Base-by-base conservation (phyloP, 2,329 filamentous ascomycete genomes). In the Hirsutella thompsonii region DNA sequence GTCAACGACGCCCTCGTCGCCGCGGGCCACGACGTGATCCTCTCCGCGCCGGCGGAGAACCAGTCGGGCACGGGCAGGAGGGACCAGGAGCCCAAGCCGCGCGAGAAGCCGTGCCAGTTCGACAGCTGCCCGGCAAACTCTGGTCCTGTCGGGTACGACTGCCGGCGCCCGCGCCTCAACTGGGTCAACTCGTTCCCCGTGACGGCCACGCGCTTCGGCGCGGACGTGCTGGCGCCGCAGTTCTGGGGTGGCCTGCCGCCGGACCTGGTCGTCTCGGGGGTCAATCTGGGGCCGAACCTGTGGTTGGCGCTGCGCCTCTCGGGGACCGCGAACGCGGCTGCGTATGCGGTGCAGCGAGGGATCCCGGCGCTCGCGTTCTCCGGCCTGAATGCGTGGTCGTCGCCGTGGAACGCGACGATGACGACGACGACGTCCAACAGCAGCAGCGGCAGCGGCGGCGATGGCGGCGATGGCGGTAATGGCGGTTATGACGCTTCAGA, bases 131-230 rank as follows among this genome's bases (percentile, higher is more conserved):
- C 75, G 0, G 59, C 68, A 9, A 64, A 67, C 48, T 75, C 69
- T 50, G 69, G 72, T 2, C 61, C 76, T 2, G 64, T 66, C 14
- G 80, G 80, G 32, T 56, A 59, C 48, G 81, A 84, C 51, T 57
- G 62, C 9, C 69, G 69, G 0, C 64, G 73, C 44, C 64, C 73
- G 0, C 69, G 72, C 5, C 66, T 83, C 36, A 80, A 83, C 66
- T 85, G 81, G 66, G 80, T 85, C 44, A 85, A 85, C 62, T 79
- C 76, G 0, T 83, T 65, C 58, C 79, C 81, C 0, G 75, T 76
- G 2, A 83, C 79, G 0, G 64, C 74, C 2, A 76, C 81, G 52
- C 69, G 73, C 43, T 71, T 74, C 54, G 80, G 79, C 30, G 74
- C 83, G 53, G 60, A 75, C 44, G 68, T 61, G 4, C 66, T 78